Evolutionary conservation across 306 rosid genomes (phyloP).

Genomic region (Cajanus cajan): DNA sequence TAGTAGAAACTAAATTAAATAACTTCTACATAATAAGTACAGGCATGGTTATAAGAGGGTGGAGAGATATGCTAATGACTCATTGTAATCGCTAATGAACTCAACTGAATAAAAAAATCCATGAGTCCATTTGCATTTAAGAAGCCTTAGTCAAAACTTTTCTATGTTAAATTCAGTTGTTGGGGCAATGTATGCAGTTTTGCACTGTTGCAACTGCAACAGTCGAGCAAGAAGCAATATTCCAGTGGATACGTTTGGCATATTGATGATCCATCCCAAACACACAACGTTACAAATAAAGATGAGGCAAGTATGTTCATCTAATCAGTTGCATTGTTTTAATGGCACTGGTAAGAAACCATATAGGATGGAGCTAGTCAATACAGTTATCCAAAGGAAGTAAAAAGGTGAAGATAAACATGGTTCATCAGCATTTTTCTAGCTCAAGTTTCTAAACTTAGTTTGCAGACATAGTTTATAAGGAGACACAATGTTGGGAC

Average conservation of each 20-base stretch:
- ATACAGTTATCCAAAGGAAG: not conserved
- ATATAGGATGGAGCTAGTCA: slow-evolving; percentile 1
- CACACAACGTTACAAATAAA: slow-evolving; percentile 18
- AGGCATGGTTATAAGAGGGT: not conserved
- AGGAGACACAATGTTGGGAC: not conserved
- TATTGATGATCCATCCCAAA: slow-evolving; percentile 2
- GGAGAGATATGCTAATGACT: slow-evolving; percentile 15
- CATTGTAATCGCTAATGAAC: slow-evolving; percentile 9
- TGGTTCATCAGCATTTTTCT: not conserved
- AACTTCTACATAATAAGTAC: not conserved
- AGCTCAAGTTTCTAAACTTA: not conserved
- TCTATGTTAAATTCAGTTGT: slow-evolving; percentile 8
- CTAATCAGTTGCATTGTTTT: slow-evolving; percentile 1
- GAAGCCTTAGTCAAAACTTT: not conserved
- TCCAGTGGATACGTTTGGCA: slow-evolving; percentile 2
- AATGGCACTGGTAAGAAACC: not conserved
- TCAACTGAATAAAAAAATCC: slow-evolving; percentile 9
- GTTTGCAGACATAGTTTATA: slow-evolving; percentile 1
- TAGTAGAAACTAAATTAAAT: slow-evolving; percentile 10
- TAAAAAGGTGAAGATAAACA: slow-evolving; percentile 1
- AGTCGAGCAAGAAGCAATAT: slow-evolving; percentile 2
- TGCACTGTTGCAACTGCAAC: not conserved
- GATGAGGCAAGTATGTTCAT: slow-evolving; percentile 14
- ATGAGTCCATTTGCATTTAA: not conserved
- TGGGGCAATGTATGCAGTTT: not conserved